Base-by-base conservation (phyloP, 2,329 filamentous ascomycete genomes). In the Colletotrichum sp. region DNA sequence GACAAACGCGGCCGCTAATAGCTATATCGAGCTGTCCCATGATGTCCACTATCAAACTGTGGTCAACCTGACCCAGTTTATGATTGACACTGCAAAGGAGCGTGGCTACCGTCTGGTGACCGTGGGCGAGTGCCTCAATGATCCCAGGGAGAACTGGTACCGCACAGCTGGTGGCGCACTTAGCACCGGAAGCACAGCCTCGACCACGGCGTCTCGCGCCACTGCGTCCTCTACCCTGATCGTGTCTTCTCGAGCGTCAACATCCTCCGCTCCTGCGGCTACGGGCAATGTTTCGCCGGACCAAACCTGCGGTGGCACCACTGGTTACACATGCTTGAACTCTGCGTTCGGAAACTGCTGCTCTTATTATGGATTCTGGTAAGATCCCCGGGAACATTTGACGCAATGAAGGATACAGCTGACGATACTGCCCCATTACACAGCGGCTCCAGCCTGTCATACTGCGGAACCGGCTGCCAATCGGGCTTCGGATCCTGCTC, bases 91-190 rank as follows among this genome's bases (percentile, higher is more conserved):
- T 65, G 82, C 89, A 16, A 79, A 80, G 28, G 77, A 80, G 5
- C 82, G 86, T 21, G 89, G 89, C 0, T 87, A 86, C 77, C 81
- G 78, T 61, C 86, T 87, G 58, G 89, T 90, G 32, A 90, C 90
- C 2, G 87, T 92, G 6, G 91, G 90, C 1, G 88, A 91, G 74
- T 92, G 91, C 73, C 84, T 92, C 18, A 87, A 87, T 1, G 90
- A 92, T 72, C 81, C 89, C 9, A 74, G 74, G n/a, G 83, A 81
- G 18, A 86, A 87, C 76, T 92, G 90, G 90, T 92, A 92, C 78
- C 86, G 89, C 61, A 32, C 73, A 5, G 80, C 79, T 6, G 73
- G 78, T 8, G 72, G 75, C 24, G 69, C 58, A 16, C 69, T 76
- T 24, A 76, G 73, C 30, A 77, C 77, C 24, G 68, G 70, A 28